Conservation (phyloP, 805 yeast genomes). For the Danielia oregonensis region DNA sequence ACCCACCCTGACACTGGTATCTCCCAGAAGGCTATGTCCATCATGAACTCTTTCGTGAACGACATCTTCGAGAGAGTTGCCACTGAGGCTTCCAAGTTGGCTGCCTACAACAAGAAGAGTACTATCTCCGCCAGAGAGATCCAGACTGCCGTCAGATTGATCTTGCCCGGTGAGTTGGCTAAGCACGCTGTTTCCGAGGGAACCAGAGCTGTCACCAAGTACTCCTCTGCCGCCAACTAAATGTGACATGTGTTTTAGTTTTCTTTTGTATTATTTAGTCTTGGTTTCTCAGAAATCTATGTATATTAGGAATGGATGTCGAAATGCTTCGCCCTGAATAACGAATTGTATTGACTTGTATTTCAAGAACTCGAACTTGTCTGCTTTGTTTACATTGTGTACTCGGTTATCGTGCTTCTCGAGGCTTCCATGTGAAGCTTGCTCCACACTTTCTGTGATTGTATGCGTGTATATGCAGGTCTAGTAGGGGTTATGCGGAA, state of each 20-base stretch:
- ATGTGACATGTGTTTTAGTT: neutral
- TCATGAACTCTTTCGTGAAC: constrained; percentile 97
- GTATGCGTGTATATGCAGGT: neutral
- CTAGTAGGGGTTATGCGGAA: neutral
- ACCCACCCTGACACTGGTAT: constrained; percentile 99
- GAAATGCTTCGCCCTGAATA: no score
- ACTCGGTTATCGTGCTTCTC: no score
- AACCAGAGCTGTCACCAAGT: constrained; percentile 96
- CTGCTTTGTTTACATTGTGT: no score
- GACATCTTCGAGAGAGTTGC: constrained; percentile 98
- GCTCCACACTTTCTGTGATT: neutral
- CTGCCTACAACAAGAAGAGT: constrained; percentile 97
- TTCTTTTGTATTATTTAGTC: neutral
- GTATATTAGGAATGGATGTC: neutral
- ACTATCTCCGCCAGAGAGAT: constrained; percentile 96
- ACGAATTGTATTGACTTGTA: no score
- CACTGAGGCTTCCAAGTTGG: constrained; percentile 95
- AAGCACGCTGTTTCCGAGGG: constrained; percentile 99
- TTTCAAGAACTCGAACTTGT: no score
- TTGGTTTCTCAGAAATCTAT: neutral
- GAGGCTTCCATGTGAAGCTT: no score
- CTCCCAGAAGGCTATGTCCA: constrained; percentile 97
- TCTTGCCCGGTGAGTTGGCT: constrained; percentile 97
- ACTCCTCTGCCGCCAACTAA: constrained; percentile 63
- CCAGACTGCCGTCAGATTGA: constrained; percentile 97